Base-by-base conservation (phyloP, 192 early-diverging fungal species). In the Coemansia sp. region DNA sequence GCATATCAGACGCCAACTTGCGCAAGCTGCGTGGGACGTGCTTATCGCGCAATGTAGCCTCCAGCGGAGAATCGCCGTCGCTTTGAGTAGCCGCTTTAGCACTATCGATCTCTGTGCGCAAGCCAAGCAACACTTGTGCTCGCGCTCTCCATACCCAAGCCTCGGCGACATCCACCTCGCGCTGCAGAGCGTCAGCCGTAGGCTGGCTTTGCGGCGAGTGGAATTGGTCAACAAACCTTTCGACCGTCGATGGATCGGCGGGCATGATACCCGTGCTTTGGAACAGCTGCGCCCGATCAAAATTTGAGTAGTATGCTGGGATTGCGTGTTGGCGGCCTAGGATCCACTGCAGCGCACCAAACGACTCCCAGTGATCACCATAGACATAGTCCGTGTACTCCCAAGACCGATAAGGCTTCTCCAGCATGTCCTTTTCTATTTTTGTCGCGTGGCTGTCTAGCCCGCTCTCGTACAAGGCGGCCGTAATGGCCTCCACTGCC, bases 101-200 rank as follows among this genome's bases (percentile, higher is more conserved):
- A 8, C 70, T 59, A 6, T 62, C 71, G 22, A 83, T 73, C 49
- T 85, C 76, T 31, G 68, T 70, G 15, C 73, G 79, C 60, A 87
- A 59, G 14, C 79, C 76, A 43, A 88, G 64, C n/a, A 89, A 76
- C 1, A 78, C 72, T 65, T 89, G 88, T 7, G 87, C 86, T 1
- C 79, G 68, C 8, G 85, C 82, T 22, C 88, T 65, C 88, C 88
- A 89, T 45, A 83, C 72, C 88, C 88, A 89, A 14, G 87, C 88
- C 70, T 89, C 88, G 9, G 87, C 69, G 3, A 43, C 58, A 59
- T 82, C 74, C 7, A 89, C 61, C 19, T 65, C 67, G 17, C 53
- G 61, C 64, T 81, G 80, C 11, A 73, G 65, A 10, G 25, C 24
- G 17, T 65, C 67, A n/a, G 71, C 36, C 11, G 53, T 29, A 58